Percentiles rank a stretch among this genome's conserved stretches.
These are phyloP conservation scores for Mariannaea elegans DNA, from an alignment of 2,329 filamentous ascomycete species.

Conservation along the genomic window DNA sequence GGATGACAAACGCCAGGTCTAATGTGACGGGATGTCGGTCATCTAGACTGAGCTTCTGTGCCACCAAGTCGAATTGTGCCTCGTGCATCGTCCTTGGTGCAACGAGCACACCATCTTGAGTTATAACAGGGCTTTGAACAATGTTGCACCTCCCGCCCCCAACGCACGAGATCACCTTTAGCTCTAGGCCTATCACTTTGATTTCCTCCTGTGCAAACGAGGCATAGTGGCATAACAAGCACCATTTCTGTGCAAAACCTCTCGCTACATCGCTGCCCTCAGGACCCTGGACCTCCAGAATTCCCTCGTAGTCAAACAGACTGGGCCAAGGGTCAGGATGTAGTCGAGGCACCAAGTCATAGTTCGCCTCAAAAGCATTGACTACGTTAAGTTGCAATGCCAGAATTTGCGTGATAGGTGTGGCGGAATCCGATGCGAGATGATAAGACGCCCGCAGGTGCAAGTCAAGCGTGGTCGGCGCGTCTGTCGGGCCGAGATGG, in stretches of 20 bases:
- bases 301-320: constrained; percentile 74
- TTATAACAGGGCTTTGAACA: constrained; percentile 49
- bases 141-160: constrained; percentile 69
- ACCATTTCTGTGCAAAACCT: constrained; percentile 85
- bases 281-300: constrained; percentile 48
- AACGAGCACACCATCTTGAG: constrained; percentile 59
- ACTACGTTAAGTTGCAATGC: constrained; percentile 76
- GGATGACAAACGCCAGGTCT: constrained; percentile 78
- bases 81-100: constrained; percentile 75
- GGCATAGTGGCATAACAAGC: constrained; percentile 74
- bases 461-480: constrained; percentile 69
- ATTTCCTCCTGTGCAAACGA: constrained; percentile 82
- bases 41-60: constrained; percentile 81
- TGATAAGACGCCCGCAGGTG: constrained; percentile 80
- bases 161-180: constrained; percentile 67
- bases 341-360: constrained; percentile 83
- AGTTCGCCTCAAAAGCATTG: constrained; percentile 90
- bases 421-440: constrained; percentile 80
- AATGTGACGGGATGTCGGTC: constrained; percentile 80
- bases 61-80: constrained; percentile 75
- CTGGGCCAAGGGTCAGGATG: constrained; percentile 86
- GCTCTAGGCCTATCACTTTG: constrained; percentile 67
- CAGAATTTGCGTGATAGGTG: constrained; percentile 79
- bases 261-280: constrained; percentile 44
- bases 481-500: constrained; percentile 58